Evolutionary conservation across 2,329 filamentous ascomycete genomes (phyloP), one percentile per base, ranked within the genome.

Genomic region (Myriangium duriaei): DNA sequence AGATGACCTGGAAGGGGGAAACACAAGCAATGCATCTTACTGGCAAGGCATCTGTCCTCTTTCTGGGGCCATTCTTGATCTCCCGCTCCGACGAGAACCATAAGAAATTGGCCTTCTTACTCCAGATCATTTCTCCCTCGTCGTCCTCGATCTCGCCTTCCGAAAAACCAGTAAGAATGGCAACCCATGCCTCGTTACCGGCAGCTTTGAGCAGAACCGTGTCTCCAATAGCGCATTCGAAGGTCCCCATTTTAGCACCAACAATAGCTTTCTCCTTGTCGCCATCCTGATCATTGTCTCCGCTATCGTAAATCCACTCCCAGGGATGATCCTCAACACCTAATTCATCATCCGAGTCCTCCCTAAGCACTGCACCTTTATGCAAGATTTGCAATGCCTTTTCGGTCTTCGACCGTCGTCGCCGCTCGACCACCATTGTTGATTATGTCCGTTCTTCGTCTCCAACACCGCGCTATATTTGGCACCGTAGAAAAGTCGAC

Each of bases 51-150:
- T 98, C 91, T 10, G 66, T 71, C 51, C 85, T 70, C 62, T 91
- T 93, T 61, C 83, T 88, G 41, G 76, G 72, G 54, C 79, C 81
- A 50, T 83, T 91, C 17, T 79, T 74, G 43, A 95, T 84, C 60
- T 96, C 88, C 51, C 81, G 82, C 51, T 93, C 82, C 0, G 83
- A 85, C 0, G 83, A 86, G 55, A 98, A 95, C 91, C 91, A 98
- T 71, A 95, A 79, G 53, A 98, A 91, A 45, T 80, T 81, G 39
- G 82, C 88, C 16, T 79, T 76, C 66, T 85, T 95, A 45, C 68
- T 65, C 14, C 39, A 34, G 12, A 48, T 41, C 30, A 47, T 39
- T 11, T 65, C 57, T 30, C 52, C 53, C 35, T 81, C 73, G 3
- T 76, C 78, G 10, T 81, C 77, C 13, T 82, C 71, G 6, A 45